Conservation (phyloP, 169 alveolate species). For the Eimeria praecox region DNA sequence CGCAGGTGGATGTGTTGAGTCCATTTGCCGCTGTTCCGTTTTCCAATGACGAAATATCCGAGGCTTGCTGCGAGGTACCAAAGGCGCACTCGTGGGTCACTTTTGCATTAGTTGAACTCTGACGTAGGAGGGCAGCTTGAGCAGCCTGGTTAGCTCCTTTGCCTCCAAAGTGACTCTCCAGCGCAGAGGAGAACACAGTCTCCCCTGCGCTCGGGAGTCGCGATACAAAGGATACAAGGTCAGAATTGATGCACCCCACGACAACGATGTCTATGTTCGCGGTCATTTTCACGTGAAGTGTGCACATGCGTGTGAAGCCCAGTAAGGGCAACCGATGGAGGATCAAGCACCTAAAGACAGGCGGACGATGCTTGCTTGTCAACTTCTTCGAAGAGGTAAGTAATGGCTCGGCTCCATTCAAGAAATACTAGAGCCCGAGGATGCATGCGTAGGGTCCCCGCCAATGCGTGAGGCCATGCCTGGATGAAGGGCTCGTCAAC, state of each 20-base stretch:
- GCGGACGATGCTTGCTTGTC: neutral
- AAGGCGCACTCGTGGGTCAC: constrained; percentile 54
- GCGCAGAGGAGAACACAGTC: constrained; percentile 61
- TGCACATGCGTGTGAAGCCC: neutral
- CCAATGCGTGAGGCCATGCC: neutral
- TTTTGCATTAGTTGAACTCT: neutral
- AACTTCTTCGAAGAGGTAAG: neutral
- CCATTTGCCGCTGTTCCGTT: neutral
- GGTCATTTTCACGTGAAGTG: constrained; percentile 33
- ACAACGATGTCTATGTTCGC: constrained; percentile 69
- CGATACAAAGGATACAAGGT: constrained; percentile 65
- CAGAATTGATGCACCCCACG: constrained; percentile 78
- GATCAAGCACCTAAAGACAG: neutral
- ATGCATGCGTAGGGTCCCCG: neutral
- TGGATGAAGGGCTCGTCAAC: neutral
- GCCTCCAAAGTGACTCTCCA: constrained; percentile 81
- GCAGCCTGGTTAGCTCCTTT: constrained; percentile 85
- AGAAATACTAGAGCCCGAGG: neutral
- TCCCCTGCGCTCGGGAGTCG: constrained; percentile 83
- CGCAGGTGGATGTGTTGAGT: neutral
- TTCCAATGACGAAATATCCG: neutral
- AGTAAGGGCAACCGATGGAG: neutral
- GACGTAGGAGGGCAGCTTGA: constrained; percentile 78
- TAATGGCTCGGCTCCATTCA: neutral
- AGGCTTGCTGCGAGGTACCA: neutral